Evolutionary conservation across 2,329 filamentous ascomycete genomes (phyloP), one percentile per base, ranked within the genome.

Genomic region (Epichloe gansuensis): DNA sequence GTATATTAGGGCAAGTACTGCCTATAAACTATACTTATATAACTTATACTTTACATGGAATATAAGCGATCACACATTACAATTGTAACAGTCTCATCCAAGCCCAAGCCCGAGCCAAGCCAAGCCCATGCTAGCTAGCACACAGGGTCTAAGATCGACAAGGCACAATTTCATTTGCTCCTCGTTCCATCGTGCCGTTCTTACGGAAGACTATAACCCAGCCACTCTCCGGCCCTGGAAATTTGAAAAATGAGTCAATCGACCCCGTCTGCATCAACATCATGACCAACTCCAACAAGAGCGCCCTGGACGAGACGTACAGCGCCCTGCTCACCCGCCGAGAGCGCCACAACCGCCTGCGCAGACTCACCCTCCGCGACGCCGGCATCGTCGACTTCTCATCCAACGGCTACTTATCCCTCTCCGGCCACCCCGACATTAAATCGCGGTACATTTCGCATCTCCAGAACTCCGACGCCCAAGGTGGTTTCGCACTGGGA

Each of bases 341-440:
- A 8, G 56, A 64, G 9, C 42, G 60, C 4, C 63, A 66, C 15
- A 65, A 64, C 11, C 69, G 65, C 50, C 65, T 75, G 7, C 72
- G 76, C n/a, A 64, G 61, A 5, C 62, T 78, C 17, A 76, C 67
- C 1, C 63, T 85, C 3, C 78, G 84, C 3, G 84, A 84, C 0
- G 75, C 84, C 1, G 80, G 75, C 21, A 84, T 80, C 23, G 78
- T 82, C 47, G 88, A 94, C 68, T 86, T 94, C 61, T 83, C 84
- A 23, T 90, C 87, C 61, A 84, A 89, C 64, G 80, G 79, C 51
- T 85, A 93, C 63, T 87, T 95, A 53, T 89, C 89, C 47, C 83
- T 90, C 5, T 82, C 87, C 1, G 64, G 62, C 3, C 63, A 69
- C 36, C 61, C 66, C 0, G 63, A 62, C 13, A 51, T 79, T 7